Conservation (phyloP, 2,329 filamentous ascomycete genomes). For the Onygenales sp. region DNA sequence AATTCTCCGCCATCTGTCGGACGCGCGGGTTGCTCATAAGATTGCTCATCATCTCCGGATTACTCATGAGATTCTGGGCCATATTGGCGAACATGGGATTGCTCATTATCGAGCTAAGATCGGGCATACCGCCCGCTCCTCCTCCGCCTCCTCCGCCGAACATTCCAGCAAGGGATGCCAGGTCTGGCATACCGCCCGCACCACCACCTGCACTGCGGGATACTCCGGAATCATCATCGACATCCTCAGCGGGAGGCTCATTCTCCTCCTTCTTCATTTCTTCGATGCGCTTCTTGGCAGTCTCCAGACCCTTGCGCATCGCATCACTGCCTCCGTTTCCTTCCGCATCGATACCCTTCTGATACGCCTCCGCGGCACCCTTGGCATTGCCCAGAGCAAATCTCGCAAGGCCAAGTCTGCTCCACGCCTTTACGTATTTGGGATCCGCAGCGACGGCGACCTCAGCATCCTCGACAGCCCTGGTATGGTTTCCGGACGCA, state of each 20-base stretch:
- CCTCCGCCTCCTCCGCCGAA: conserved; percentile 54
- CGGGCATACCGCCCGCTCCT: conserved; percentile 72
- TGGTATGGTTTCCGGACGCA: conserved; percentile 71
- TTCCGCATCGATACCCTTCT: conserved; percentile 85
- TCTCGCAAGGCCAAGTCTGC: conserved; percentile 76
- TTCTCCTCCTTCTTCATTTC: conserved; percentile 56
- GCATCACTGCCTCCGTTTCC: conserved; percentile 89
- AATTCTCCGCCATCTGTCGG: conserved; percentile 75
- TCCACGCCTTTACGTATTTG: conserved; percentile 96
- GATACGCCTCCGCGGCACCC: conserved; percentile 90
- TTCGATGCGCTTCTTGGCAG: conserved; percentile 76
- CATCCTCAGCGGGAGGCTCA: conserved; percentile 40
- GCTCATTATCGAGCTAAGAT: conserved; percentile 78
- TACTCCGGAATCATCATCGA: conserved; percentile 41
- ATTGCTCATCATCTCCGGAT: conserved; percentile 83
- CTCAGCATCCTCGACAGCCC: conserved; percentile 80
- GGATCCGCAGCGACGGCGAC: conserved; percentile 81
- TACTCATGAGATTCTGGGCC: conserved; percentile 96
- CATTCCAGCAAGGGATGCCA: conserved; percentile 63
- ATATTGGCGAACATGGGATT: conserved; percentile 98
- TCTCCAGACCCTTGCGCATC: conserved; percentile 96
- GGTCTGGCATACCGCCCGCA: conserved; percentile 58
- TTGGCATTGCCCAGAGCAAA: conserved; percentile 87
- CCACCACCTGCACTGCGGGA: conserved; percentile 36
- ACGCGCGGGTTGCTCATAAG: conserved; percentile 90